Base-by-base conservation (phyloP, 2,329 filamentous ascomycete species). In the Trichoderma arundinaceum region DNA sequence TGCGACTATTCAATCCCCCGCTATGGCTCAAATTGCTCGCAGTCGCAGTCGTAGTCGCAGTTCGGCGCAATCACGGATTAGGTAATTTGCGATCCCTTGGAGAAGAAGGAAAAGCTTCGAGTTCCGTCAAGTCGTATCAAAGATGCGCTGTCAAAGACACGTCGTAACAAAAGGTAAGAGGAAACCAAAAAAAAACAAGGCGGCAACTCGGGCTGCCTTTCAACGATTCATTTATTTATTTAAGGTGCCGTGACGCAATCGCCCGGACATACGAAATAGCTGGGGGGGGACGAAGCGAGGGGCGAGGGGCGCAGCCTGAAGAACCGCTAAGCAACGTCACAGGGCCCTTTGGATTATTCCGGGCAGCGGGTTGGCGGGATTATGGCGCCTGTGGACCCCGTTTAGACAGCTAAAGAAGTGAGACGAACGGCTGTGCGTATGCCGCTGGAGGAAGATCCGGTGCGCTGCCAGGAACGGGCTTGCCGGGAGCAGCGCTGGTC, bases 241-340 rank as follows among this genome's bases (percentile, higher is more conserved):
- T 9, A 63, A 28, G 7, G 61, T 58, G 64, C 59, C 54, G 63
- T 68, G 67, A 67, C 66, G 67, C 67, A 68, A 67, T 59, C 38
- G 49, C 49, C 64, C 58, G 64, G 43, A 10, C 32, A 61, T 53
- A 35, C 9, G 49, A 59, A 59, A 15, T 41, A 28, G 48, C 48
- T 62, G 46, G 22, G 38, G 33, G 28, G 33, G 22, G 35, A 43
- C 44, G 41, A 44, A 19, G 53, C 33, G 64, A 66, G 57, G 59
- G 43, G 56, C 46, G 58, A 66, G 57, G 52, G 43, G 49, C 64
- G 48, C 48, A 64, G 44, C 49, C 48, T 46, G 38, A 60, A 38
- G 54, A 52, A 53, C 60, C 49, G 41, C 60, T 39, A 43, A 33
- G 39, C 46, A 62, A 62, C 60, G 60, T 63, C 60, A 63, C 60